A percentile compares a stretch with the other conserved stretches of the same genome.
These are phyloP conservation scores for Tubosaeta brunneosetosa DNA, from an alignment of 768 basidiomycete species.

Conservation along the genomic window DNA sequence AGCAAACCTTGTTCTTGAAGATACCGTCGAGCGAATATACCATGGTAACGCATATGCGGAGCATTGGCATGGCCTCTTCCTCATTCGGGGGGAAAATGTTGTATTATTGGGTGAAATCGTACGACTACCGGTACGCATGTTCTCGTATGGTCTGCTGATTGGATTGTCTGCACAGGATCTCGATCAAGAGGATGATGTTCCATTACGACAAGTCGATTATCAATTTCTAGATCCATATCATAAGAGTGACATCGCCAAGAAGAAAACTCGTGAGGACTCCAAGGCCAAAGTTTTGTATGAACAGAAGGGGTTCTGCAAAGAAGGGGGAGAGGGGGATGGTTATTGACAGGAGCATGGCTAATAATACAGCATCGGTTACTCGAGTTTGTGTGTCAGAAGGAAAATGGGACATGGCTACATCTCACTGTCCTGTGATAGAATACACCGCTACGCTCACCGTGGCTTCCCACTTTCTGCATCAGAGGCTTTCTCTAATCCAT, in stretches of 20 bases:
- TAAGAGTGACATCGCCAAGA: slow-evolving; percentile 64
- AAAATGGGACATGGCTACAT: slow-evolving; percentile 13
- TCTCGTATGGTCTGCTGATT: slow-evolving; percentile 3
- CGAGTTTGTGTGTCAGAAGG: slow-evolving; percentile 1
- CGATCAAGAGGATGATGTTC: slow-evolving; percentile 87
- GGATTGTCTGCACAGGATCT: slow-evolving; percentile 58
- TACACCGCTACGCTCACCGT: slow-evolving; percentile 33
- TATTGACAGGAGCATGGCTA: slow-evolving; percentile 46
- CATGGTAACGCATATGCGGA: slow-evolving; percentile 86
- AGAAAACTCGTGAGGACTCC: slow-evolving; percentile 75
- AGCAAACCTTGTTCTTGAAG: slow-evolving; percentile 98
- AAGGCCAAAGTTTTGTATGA: slow-evolving; percentile 81
- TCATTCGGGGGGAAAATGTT: slow-evolving; percentile 98
- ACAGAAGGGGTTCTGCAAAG: slow-evolving; percentile 87
- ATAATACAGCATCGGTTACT: slow-evolving; percentile 11
- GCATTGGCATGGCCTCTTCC: slow-evolving; percentile 80
- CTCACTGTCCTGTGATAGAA: neutral
- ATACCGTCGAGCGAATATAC: slow-evolving; percentile 93
- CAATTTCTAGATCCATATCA: slow-evolving; percentile 65
- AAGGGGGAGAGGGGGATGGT: slow-evolving; percentile 94
- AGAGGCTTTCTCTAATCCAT: slow-evolving; percentile 41
- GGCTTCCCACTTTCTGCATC: slow-evolving; percentile 55
- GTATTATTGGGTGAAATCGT: slow-evolving; percentile 96
- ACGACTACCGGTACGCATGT: slow-evolving; percentile 32
- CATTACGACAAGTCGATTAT: slow-evolving; percentile 71